These are phyloP conservation scores for Astrephomene gubernaculifera DNA, from an alignment of 139 green algal species.

Conservation along the genomic window DNA sequence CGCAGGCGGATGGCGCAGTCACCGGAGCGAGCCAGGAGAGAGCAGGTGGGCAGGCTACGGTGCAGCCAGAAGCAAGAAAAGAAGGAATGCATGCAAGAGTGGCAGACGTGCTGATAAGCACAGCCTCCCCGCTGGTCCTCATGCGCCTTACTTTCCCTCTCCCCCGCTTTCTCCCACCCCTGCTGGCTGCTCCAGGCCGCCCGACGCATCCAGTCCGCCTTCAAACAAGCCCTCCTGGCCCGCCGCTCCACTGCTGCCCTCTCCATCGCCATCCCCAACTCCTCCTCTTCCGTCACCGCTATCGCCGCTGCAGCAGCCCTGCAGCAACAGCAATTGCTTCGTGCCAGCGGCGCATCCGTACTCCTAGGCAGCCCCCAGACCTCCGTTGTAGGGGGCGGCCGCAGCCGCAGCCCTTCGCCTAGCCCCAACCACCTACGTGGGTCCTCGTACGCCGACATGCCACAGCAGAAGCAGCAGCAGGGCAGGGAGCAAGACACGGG, in stretches of 20 bases:
- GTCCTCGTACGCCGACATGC: not conserved
- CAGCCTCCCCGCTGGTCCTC: not conserved
- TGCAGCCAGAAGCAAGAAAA: not conserved
- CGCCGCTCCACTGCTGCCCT: not conserved
- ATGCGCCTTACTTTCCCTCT: not conserved
- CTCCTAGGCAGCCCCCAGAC: constrained; percentile 39
- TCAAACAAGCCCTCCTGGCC: constrained; percentile 1
- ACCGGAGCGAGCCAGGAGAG: constrained; percentile 38
- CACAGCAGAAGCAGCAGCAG: not conserved
- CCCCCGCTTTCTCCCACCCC: not conserved
- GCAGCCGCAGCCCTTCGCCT: no score
- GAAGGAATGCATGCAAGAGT: not conserved
- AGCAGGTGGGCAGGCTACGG: constrained; percentile 23
- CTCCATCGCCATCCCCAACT: not conserved
- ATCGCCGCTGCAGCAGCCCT: not conserved
- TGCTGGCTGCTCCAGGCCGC: constrained; percentile 10
- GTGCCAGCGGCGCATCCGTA: constrained; percentile 34
- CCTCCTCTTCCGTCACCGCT: not conserved
- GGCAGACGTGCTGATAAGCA: not conserved
- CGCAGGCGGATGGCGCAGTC: constrained; percentile 35
- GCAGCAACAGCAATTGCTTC: not conserved
- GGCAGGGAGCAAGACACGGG: not conserved
- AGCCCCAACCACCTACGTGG: not conserved
- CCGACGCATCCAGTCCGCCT: constrained; percentile 36
- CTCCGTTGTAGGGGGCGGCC: not conserved